A percentile compares a stretch with the other conserved stretches of the same genome.
Conservation (phyloP, 1,284 basidiomycete species). For the Cystobasidium pallidum region DNA sequence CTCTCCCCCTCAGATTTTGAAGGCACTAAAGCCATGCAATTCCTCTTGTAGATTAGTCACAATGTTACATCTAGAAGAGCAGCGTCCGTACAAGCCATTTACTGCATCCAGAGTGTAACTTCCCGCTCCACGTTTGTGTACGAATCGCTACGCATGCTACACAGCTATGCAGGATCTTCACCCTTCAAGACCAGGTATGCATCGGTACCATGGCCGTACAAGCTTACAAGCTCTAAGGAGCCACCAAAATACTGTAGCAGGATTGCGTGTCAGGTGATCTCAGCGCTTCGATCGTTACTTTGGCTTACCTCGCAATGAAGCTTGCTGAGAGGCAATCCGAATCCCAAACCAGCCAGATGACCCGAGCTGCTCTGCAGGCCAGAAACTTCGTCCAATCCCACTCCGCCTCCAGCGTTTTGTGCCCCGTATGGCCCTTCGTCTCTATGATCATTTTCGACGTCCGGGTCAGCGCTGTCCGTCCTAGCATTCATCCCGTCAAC, state of each 20-base stretch:
- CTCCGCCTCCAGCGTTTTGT: conserved; percentile 37
- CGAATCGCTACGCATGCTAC: too few relatives aligned
- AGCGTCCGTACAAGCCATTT: too few relatives aligned
- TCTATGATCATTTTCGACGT: conserved; percentile 12
- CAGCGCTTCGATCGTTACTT: background rate
- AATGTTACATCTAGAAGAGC: too few relatives aligned
- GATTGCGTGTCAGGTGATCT: conserved; percentile 10
- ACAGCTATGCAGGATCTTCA: too few relatives aligned
- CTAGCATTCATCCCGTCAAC: conserved; percentile 55
- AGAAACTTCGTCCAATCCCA: conserved; percentile 26
- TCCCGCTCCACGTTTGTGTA: too few relatives aligned
- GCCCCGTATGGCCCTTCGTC: conserved; percentile 37
- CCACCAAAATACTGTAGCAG: conserved; percentile 67
- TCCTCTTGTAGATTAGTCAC: too few relatives aligned
- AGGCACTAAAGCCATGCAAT: too few relatives aligned
- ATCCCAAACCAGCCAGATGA: conserved; percentile 41
- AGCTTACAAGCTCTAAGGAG: conserved; percentile 71
- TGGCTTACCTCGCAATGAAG: conserved; percentile 41
- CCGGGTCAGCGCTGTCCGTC: conserved; percentile 50
- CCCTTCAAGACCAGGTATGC: conserved; percentile 63
- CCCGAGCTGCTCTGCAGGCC: conserved; percentile 38
- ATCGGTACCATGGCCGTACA: conserved; percentile 82
- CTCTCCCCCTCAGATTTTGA: too few relatives aligned
- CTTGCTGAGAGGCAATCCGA: conserved; percentile 40
- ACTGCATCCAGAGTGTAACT: too few relatives aligned